A percentile compares a stretch with the other conserved stretches of the same genome.
Evolutionary conservation across 805 yeast genomes (phyloP).

Genomic region (Metschnikowia amazonensis): DNA sequence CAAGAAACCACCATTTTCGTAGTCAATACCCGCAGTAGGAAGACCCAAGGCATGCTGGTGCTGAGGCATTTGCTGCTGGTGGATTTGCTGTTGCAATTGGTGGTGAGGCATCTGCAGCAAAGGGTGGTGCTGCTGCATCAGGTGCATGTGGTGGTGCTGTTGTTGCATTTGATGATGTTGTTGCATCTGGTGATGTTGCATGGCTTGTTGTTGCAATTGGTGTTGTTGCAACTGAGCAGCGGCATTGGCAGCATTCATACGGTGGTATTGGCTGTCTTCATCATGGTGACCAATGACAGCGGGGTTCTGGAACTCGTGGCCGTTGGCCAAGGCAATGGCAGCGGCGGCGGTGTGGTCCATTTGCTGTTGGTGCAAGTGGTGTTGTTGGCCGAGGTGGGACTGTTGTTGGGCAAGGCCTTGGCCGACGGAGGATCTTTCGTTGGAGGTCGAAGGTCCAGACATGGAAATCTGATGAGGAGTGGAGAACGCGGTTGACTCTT

Average conservation of each 20-base stretch:
- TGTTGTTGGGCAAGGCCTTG: slow-evolving; percentile 15
- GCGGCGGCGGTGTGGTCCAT: slow-evolving; percentile 24
- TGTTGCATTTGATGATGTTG: slow-evolving; percentile 18
- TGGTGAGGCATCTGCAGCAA: slow-evolving; percentile 20
- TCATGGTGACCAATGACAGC: slow-evolving; percentile 21
- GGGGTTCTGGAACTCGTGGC: slow-evolving; percentile 20
- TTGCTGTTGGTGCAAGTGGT: slow-evolving; percentile 20
- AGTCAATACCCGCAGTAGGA: slow-evolving; percentile 19
- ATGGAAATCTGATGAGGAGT: slow-evolving; percentile 3
- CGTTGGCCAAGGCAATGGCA: slow-evolving; percentile 21
- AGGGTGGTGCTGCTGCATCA: slow-evolving; percentile 18
- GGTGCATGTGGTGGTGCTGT: slow-evolving; percentile 16
- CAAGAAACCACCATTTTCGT: slow-evolving; percentile 20
- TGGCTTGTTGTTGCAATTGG: slow-evolving; percentile 18
- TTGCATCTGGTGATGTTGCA: slow-evolving; percentile 18
- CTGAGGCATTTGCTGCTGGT: slow-evolving; percentile 20
- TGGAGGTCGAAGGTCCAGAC: slow-evolving; percentile 22
- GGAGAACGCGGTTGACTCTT: slow-evolving; percentile 1
- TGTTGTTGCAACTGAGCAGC: slow-evolving; percentile 19
- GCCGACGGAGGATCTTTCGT: slow-evolving; percentile 17
- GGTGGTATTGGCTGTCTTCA: slow-evolving; percentile 18
- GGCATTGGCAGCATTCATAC: slow-evolving; percentile 18
- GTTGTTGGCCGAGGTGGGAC: slow-evolving; percentile 16
- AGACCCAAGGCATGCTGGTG: slow-evolving; percentile 20
- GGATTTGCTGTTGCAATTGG: slow-evolving; percentile 20